phyloP scores from a whole-genome alignment of 108 stramenopile species.

The Nannochloropsis oceanica region DNA sequence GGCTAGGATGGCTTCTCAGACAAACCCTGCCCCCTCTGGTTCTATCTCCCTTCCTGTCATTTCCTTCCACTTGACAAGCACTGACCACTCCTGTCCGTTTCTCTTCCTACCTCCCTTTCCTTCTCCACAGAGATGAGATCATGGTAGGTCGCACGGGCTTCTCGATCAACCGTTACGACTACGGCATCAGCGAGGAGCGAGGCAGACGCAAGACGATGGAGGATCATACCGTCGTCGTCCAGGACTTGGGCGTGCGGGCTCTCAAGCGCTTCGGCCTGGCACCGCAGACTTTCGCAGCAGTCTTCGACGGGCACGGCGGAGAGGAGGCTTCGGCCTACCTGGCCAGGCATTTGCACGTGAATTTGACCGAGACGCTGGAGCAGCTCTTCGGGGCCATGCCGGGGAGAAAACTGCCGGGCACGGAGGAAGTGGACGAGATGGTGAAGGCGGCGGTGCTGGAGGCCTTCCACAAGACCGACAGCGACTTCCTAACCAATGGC shows the following conservation, averaged over 20 bases:
- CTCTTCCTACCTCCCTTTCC: background rate
- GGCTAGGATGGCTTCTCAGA: too few species aligned
- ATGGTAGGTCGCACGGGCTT: slow-evolving; percentile 95
- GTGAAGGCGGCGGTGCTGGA: slow-evolving; percentile 46
- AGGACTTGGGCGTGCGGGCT: slow-evolving; percentile 17
- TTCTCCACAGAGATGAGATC: slow-evolving; percentile 47
- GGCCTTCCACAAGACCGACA: slow-evolving; percentile 72
- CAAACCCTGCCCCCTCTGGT: too few species aligned
- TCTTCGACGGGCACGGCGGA: slow-evolving; percentile 95
- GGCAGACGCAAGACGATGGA: slow-evolving; percentile 86
- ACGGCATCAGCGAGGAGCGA: slow-evolving; percentile 80
- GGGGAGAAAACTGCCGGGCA: background rate
- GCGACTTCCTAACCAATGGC: slow-evolving; percentile 55
- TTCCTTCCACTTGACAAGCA: too few species aligned
- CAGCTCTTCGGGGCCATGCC: background rate
- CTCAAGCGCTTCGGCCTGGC: slow-evolving; percentile 2
- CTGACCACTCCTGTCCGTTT: background rate
- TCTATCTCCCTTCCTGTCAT: too few species aligned
- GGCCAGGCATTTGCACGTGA: background rate
- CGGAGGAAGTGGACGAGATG: slow-evolving; percentile 10
- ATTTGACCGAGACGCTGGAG: background rate
- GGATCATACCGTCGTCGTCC: slow-evolving; percentile 35
- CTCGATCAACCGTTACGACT: slow-evolving; percentile 87
- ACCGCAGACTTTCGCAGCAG: slow-evolving; percentile 66
- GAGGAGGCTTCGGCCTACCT: slow-evolving; percentile 76